Evolutionary conservation across 2,329 filamentous ascomycete genomes (phyloP).

Genomic region (Coniochaeta ligniaria): DNA sequence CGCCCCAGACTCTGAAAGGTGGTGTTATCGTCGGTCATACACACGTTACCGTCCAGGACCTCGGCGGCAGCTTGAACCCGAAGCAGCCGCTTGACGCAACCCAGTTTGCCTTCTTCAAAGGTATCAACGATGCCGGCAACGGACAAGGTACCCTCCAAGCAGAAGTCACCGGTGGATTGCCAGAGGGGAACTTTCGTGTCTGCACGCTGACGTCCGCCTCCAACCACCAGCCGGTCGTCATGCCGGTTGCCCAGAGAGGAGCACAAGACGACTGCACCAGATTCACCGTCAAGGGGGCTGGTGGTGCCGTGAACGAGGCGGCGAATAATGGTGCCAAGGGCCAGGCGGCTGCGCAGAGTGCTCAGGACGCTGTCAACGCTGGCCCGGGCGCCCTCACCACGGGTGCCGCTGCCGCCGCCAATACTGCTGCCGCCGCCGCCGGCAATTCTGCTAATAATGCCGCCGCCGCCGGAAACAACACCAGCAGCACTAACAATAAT

Average conservation of each 20-base stretch:
- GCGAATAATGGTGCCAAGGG: slow-evolving; percentile 1
- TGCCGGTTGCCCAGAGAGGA: slow-evolving; percentile 49
- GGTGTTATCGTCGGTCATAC: slow-evolving; percentile 35
- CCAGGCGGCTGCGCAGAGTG: background rate
- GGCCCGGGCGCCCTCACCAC: background rate
- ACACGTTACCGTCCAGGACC: slow-evolving; percentile 44
- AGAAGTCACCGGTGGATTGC: slow-evolving; percentile 35
- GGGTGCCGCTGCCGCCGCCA: background rate
- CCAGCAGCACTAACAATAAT: slow-evolving; percentile 3
- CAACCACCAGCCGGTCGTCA: slow-evolving; percentile 50
- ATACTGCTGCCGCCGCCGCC: background rate
- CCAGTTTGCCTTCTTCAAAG: slow-evolving; percentile 49
- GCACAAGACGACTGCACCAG: slow-evolving; percentile 45
- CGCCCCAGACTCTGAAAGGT: slow-evolving; percentile 41
- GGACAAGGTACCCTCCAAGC: slow-evolving; percentile 36
- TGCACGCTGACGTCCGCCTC: slow-evolving; percentile 42
- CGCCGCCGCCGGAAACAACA: slow-evolving; percentile 13
- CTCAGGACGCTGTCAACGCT: background rate
- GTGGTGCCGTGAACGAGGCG: slow-evolving; percentile 1
- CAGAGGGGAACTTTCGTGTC: slow-evolving; percentile 39
- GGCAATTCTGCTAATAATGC: slow-evolving; percentile 1
- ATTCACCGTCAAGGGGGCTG: slow-evolving; percentile 19
- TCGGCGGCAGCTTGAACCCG: slow-evolving; percentile 23
- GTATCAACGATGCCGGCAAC: slow-evolving; percentile 44
- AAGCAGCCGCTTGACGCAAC: slow-evolving; percentile 28